phyloP scores from a whole-genome alignment of 2,329 filamentous ascomycete genomes.

The Coniochaeta sp. region DNA sequence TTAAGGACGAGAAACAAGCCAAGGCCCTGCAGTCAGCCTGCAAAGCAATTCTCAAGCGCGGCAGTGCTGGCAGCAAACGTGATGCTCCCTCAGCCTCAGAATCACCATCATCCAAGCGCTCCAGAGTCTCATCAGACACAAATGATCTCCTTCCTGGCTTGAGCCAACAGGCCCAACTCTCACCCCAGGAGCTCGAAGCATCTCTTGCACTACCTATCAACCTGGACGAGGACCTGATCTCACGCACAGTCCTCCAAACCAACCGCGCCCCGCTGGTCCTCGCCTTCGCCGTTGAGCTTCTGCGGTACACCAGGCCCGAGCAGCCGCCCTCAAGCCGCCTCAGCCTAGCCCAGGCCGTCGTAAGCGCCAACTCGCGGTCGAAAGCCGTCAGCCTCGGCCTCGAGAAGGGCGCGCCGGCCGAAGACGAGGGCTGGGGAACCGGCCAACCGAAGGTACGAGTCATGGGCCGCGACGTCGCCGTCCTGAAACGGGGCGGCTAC shows the following conservation, averaged over 20 bases:
- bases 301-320: slow-evolving; percentile 77
- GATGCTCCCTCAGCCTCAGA: slow-evolving; percentile 14
- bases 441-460: slow-evolving; percentile 68
- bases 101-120: slow-evolving; percentile 21
- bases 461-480: slow-evolving; percentile 65
- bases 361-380: slow-evolving; percentile 70
- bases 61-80: slow-evolving; percentile 21
- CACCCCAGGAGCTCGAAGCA: slow-evolving; percentile 53
- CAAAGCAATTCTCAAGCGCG: slow-evolving; percentile 40
- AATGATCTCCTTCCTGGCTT: slow-evolving; percentile 18
- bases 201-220: slow-evolving; percentile 53
- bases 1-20: slow-evolving; percentile 41
- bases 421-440: slow-evolving; percentile 64
- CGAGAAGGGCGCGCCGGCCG: slow-evolving; percentile 54
- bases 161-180: slow-evolving; percentile 21
- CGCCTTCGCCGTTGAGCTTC: slow-evolving; percentile 66
- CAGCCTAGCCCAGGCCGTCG: slow-evolving; percentile 75
- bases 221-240: slow-evolving; percentile 52
- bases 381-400: slow-evolving; percentile 72
- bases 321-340: slow-evolving; percentile 79
- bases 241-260: slow-evolving; percentile 53
- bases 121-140: slow-evolving; percentile 14
- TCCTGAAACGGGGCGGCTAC: slow-evolving; percentile 74
- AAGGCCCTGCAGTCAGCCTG: slow-evolving; percentile 45
- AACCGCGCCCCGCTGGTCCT: slow-evolving; percentile 78